phyloP scores from a whole-genome alignment of 2,329 filamentous ascomycete genomes.

The Penicillium sp. region DNA sequence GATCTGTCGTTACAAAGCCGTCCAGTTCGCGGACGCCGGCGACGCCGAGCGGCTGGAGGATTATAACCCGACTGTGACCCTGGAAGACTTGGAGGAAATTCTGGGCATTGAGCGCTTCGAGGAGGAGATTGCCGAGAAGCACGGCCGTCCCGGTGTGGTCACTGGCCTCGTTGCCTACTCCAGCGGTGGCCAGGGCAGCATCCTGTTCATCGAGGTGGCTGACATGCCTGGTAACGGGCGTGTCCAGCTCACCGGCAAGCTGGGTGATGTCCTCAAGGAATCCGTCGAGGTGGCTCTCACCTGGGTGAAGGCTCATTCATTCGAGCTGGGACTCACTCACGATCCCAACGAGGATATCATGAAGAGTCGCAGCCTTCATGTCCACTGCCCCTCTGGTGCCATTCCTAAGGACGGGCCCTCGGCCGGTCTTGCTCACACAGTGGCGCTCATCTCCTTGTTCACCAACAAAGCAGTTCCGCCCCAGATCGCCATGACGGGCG shows the following conservation, averaged over 20 bases:
- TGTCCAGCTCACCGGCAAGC: constrained; percentile 92
- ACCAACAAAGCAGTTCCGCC: constrained; percentile 82
- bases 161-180: constrained; percentile 95
- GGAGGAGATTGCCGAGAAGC: constrained; percentile 90
- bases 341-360: constrained; percentile 89
- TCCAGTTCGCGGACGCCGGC: constrained; percentile 88
- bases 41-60: constrained; percentile 68
- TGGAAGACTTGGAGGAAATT: constrained; percentile 84
- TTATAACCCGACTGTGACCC: constrained; percentile 73
- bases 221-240: constrained; percentile 93
- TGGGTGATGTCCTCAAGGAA: constrained; percentile 96
- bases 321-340: constrained; percentile 79
- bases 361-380: constrained; percentile 90
- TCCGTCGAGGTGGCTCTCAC: constrained; percentile 93
- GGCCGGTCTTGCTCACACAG: constrained; percentile 89
- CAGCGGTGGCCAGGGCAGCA: constrained; percentile 88
- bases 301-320: constrained; percentile 97
- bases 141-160: constrained; percentile 81
- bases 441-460: constrained; percentile 90
- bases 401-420: constrained; percentile 88
- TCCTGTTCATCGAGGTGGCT: constrained; percentile 96
- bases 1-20: constrained; percentile 91
- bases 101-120: constrained; percentile 92
- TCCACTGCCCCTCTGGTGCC: constrained; percentile 92
- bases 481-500: constrained; percentile 90